Percentiles rank a stretch among this genome's conserved stretches.
phyloP scores from a whole-genome alignment of 352 stramenopile species.

The Phytophthora pluvialis region DNA sequence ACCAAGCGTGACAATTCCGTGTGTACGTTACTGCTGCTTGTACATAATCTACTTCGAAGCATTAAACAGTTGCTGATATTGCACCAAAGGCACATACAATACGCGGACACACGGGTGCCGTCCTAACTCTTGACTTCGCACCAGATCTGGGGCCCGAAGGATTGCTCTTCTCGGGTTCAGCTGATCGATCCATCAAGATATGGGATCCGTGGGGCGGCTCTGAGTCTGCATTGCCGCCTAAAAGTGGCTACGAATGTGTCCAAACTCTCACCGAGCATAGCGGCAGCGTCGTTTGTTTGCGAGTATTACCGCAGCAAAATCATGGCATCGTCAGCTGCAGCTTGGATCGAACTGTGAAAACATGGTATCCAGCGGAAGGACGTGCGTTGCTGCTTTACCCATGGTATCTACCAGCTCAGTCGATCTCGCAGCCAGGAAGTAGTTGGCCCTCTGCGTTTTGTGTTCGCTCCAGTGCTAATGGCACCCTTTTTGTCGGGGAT shows the following conservation, averaged over 20 bases:
- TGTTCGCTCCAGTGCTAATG: conserved; percentile 49
- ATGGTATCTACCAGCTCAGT: conserved; percentile 69
- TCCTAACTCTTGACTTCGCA: conserved; percentile 59
- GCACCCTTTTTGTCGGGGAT: conserved; percentile 69
- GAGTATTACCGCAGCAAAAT: conserved; percentile 51
- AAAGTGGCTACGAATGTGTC: conserved; percentile 44
- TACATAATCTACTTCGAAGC: background rate
- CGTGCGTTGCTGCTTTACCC: conserved; percentile 71
- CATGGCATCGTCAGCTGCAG: conserved; percentile 73
- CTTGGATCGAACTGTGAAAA: conserved; percentile 69
- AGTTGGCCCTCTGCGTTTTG: conserved; percentile 68
- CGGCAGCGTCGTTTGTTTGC: conserved; percentile 59
- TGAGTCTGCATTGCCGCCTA: conserved; percentile 46
- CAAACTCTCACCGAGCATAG: conserved; percentile 69
- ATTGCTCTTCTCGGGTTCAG: conserved; percentile 68
- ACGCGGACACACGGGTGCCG: conserved; percentile 57
- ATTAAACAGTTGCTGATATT: too few relatives aligned
- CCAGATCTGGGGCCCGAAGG: conserved; percentile 49
- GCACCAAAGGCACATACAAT: conserved; percentile 46
- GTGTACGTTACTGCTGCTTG: conserved; percentile 35
- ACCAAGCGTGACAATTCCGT: conserved; percentile 50
- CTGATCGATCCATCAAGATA: conserved; percentile 72
- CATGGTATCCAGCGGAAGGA: conserved; percentile 66
- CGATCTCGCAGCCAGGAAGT: conserved; percentile 54
- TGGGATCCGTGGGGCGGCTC: conserved; percentile 70